Conservation (phyloP, 257 asterid species). For the Plantago elongata region DNA sequence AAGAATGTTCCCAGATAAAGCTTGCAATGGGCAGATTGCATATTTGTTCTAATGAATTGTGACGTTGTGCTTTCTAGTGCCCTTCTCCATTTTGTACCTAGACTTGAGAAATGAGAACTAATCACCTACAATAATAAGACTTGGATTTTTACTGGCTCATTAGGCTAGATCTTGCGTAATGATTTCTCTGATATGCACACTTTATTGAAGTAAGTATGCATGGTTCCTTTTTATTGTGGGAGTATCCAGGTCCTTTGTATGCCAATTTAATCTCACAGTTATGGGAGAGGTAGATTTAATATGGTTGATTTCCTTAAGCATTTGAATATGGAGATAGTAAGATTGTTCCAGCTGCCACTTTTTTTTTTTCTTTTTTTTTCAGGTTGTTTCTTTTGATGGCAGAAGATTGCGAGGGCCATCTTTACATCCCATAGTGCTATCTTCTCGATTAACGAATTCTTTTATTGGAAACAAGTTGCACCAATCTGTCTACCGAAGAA, state of each 20-base stretch:
- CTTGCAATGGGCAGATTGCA: neutral
- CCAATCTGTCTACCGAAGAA: constrained; percentile 27
- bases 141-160: too few relatives aligned
- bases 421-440: constrained; percentile 22
- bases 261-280: too few relatives aligned
- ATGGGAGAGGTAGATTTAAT: too few relatives aligned
- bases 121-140: too few relatives aligned
- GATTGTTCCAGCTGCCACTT: neutral
- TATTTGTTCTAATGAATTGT: neutral
- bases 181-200: too few relatives aligned
- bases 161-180: too few relatives aligned
- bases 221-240: too few relatives aligned
- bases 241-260: too few relatives aligned
- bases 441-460: constrained; percentile 37
- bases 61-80: neutral
- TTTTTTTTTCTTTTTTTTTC: constrained; percentile 21
- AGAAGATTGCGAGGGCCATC: constrained; percentile 26
- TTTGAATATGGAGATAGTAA: neutral
- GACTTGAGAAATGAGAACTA: neutral
- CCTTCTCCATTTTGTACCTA: too few relatives aligned
- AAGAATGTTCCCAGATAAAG: neutral
- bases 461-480: constrained; percentile 38
- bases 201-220: too few relatives aligned
- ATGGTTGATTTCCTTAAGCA: too few relatives aligned
- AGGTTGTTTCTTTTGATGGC: constrained; percentile 45